Evolutionary conservation across 2,329 filamentous ascomycete species (phyloP).

Genomic region (Bipolaris bicolor): DNA sequence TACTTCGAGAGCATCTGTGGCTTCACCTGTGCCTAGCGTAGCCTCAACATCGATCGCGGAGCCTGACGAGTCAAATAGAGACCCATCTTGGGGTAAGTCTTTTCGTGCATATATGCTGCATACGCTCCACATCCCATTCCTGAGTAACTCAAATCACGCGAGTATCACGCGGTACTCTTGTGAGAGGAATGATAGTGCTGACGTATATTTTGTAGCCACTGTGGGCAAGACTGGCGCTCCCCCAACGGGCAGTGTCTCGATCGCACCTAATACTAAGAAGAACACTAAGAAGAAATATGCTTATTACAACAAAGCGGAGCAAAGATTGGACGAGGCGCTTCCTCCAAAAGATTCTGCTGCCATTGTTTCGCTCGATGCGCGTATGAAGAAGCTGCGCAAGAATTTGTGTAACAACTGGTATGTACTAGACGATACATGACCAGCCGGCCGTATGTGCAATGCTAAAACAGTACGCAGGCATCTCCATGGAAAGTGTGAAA

Average conservation of each 20-base stretch:
- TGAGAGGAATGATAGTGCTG: neutral
- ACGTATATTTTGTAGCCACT: constrained; percentile 46
- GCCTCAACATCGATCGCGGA: constrained; percentile 25
- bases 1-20: constrained; percentile 18
- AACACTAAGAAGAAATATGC: constrained; percentile 45
- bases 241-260: constrained; percentile 47
- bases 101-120: neutral
- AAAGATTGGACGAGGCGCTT: constrained; percentile 52
- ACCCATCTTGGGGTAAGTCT: constrained; percentile 29
- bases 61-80: constrained; percentile 21
- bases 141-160: neutral
- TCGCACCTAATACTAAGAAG: constrained; percentile 36
- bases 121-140: neutral
- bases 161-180: neutral
- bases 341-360: constrained; percentile 37
- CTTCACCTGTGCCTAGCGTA: constrained; percentile 28
- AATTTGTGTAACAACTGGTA: constrained; percentile 46
- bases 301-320: constrained; percentile 51
- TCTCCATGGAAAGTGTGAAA: constrained; percentile 47
- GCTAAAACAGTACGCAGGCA: constrained; percentile 18
- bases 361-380: constrained; percentile 33
- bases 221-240: constrained; percentile 47
- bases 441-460: neutral
- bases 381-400: constrained; percentile 38
- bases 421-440: neutral